These are phyloP conservation scores for Kalaharituber pfeilii DNA, from an alignment of 2,329 filamentous ascomycete species.

Conservation along the genomic window DNA sequence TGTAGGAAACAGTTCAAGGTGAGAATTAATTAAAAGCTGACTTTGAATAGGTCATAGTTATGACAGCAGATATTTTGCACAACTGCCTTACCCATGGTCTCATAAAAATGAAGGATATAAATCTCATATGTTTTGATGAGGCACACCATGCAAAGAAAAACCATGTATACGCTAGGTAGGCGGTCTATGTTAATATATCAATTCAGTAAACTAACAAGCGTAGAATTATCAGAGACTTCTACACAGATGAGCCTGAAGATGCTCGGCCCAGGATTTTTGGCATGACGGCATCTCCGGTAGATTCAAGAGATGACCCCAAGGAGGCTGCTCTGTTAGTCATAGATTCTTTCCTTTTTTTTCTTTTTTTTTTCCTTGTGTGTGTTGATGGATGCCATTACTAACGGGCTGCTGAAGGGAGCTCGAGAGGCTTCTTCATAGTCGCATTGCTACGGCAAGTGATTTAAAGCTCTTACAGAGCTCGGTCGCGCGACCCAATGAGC, in stretches of 20 bases:
- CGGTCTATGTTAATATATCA: neutral
- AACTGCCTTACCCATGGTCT: constrained; percentile 64
- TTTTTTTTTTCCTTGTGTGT: neutral
- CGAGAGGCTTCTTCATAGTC: constrained; percentile 58
- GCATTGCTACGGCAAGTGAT: constrained; percentile 62
- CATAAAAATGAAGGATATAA: constrained; percentile 65
- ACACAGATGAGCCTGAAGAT: constrained; percentile 35
- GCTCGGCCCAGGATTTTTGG: constrained; percentile 64
- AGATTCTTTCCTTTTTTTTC: neutral
- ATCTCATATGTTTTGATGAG: constrained; percentile 85
- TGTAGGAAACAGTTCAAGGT: neutral
- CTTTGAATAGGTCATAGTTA: constrained; percentile 57
- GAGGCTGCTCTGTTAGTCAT: constrained; percentile 41
- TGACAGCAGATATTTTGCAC: constrained; percentile 73
- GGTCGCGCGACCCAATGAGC: constrained; percentile 42
- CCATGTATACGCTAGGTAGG: constrained; percentile 61
- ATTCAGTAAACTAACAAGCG: constrained; percentile 10
- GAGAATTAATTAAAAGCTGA: neutral
- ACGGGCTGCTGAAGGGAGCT: constrained; percentile 35
- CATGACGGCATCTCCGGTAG: constrained; percentile 93
- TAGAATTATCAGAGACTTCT: constrained; percentile 74
- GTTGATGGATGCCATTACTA: too few species aligned
- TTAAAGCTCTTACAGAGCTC: constrained; percentile 40
- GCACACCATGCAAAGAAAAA: constrained; percentile 92
- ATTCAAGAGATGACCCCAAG: constrained; percentile 50